Base-by-base conservation (phyloP, 2,329 filamentous ascomycete genomes). In the Aspergillus alliaceus region DNA sequence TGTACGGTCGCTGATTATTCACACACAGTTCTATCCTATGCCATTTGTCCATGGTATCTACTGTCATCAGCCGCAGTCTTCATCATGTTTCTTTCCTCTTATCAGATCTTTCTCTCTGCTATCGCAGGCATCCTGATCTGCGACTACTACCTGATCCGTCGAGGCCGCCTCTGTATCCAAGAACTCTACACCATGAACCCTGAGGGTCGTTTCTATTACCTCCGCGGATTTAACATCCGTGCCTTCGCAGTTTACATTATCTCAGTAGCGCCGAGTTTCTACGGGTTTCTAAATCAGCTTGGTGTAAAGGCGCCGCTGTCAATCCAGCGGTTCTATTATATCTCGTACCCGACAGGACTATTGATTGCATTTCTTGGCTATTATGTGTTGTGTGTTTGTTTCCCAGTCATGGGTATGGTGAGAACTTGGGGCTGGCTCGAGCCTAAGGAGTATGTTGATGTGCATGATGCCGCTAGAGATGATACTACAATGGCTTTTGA, bases 261-360 rank as follows among this genome's bases (percentile, higher is more conserved):
- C 32, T 74, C 72, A 14, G 68, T 77, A n/a, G 65, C 68, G 5
- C 74, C 75, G 0, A 77, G 77, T 44, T 75, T 79, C 48, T 75
- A 74, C 46, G 75, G 75, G 1, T 79, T 79, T 46, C 63, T 78
- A 2, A 69, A 73, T 56, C 44, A 56, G 22, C 73, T 78, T 70
- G 77, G 76, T 1, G 73, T 79, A 4, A 51, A 56, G 18, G 65
- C 61, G 0, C 75, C 76, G 1, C 4, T 69, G 0, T 70, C 69
- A 0, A 64, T 65, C 18, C 27, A 60, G 46, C 49, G 69, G 15
- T 84, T 85, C 68, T 86, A 86, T 63, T 84, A 83, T 59, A 73
- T 86, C 24, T 82, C 83, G 0, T 82, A 80, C 54, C 79, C 80
- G 62, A 82, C 84, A 6, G 79, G 80, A 3, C 76, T 86, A 54